Evolutionary conservation across 1,139 yeast species (phyloP), one percentile per base, ranked within the genome.

Genomic region (Saccharomyces uvarum): DNA sequence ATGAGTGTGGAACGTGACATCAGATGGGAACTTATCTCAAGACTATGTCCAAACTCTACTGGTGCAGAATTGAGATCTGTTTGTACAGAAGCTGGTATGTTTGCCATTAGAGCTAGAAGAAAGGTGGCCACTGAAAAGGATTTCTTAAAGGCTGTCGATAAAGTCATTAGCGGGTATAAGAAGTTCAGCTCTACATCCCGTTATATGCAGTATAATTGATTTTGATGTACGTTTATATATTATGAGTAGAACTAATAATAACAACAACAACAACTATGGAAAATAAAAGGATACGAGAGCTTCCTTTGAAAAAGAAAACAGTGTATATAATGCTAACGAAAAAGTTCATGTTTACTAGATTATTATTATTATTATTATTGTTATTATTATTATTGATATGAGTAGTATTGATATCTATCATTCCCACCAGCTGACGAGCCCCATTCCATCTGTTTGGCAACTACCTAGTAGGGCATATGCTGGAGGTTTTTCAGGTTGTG

Each of bases 71-170:
- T 93, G 66, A 84, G 97, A 70, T 88, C 96, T 11, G 97, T 91
- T 27, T 90, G 98, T 73, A 91, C 97, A 1, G 97, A 91, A 73
- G 97, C 97, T 4, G 99, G 99, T 65, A 93, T 93, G 99, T 93
- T 90, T 78, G 99, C 99, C 52, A 93, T 93, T 57, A 84, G 99
- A 69, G 97, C 98, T 16, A 84, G 99, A 73, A 83, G 98, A 77
- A 93, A 93, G 79, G 97, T 93, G 54, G 98, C 99, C 47, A 86
- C 93, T 52, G 99, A 93, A 73, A 93, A 93, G 78, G 99, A 93
- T 73, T 93, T 93, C 78, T 78, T 93, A 66, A 89, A 93, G 65
- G 96, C 99, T 32, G 99, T 93, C 54, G 98, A 95, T 65, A 93
- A 93, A 79, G 99, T 93, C 60, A 93, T 93, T 69, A 93, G 91